Base-by-base conservation (phyloP, 2,329 filamentous ascomycete genomes). In the Microsporum audouinii region DNA sequence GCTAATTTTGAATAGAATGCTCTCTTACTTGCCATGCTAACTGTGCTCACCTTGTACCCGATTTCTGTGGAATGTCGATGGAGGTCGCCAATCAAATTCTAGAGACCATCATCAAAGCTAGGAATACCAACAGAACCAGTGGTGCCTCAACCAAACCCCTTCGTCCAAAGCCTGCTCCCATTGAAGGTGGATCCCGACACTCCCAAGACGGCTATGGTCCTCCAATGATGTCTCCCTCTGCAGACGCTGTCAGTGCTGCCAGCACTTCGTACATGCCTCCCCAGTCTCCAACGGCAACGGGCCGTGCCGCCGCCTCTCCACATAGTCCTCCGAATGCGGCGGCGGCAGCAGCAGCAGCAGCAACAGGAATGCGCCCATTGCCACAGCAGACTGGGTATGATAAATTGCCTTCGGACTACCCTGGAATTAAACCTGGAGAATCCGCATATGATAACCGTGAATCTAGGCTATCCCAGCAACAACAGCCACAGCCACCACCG, bases 11-110 rank as follows among this genome's bases (percentile, higher is more conserved):
- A 41, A 62, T 69, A 86, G 94, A 99, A 84, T 99, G 94, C 75
- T 82, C 82, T 67, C 87, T 96, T 63, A 96, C 92, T 29, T 92
- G 89, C 64, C 94, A 99, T 75, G 87, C 90, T 23, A 83, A 88
- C 62, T 99, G 94, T 75, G 89, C 91, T 23, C 94, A 99, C 75
- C 84, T 99, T 67, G 92, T 99, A 36, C 94, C 94, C 23, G 94
- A 99, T 73, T 99, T 99, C 77, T 99, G 94, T 73, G 94, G 94
- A 68, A 99, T 99, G 91, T 95, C 91, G 33, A 97, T 97, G 94
- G 88, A 94, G 61, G 88, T 89, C 41, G 94, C 94, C 49, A 97
- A 96, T 73, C 86, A 95, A 71, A 96, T 99, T 66, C 75, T 97
- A 60, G 87, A 91, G 65, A 89, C 91, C 57, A 88, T 96, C 67